phyloP scores from a whole-genome alignment of 805 yeast genomes.

The Blastobotrys peoriensis region DNA sequence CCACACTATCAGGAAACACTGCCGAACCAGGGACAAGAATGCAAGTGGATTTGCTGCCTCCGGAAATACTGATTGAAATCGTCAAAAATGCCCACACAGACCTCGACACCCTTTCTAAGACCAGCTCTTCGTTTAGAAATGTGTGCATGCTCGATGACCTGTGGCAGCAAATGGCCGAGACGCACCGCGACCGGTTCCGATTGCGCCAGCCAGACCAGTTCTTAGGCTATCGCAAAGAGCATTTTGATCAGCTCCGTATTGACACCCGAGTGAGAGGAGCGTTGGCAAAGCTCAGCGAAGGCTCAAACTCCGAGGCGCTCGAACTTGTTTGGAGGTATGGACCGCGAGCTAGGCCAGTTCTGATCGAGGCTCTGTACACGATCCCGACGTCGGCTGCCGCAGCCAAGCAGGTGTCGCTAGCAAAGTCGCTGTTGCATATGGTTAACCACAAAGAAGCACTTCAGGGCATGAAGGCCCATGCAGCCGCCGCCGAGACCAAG shows the following conservation, averaged over 20 bases:
- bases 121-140: neutral
- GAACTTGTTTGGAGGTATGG: neutral
- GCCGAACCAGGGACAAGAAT: too few relatives aligned
- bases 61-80: slow-evolving; percentile 3
- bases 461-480: neutral
- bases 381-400: neutral
- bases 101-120: neutral
- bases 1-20: too few relatives aligned
- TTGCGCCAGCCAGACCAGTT: neutral
- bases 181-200: neutral
- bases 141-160: neutral
- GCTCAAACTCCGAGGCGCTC: neutral
- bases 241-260: slow-evolving; percentile 1
- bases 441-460: slow-evolving; percentile 1
- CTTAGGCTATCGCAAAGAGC: neutral
- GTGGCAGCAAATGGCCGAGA: slow-evolving; percentile 1
- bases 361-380: neutral
- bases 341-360: neutral
- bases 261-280: neutral
- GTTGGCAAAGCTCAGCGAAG: neutral
- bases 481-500: neutral
- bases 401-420: neutral
- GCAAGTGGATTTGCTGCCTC: slow-evolving; percentile 5
- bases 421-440: neutral
- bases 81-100: neutral